A percentile compares a stretch with the other conserved stretches of the same genome.
Conservation (phyloP, 2,329 filamentous ascomycete genomes). For the Arthrinium puccinioides region DNA sequence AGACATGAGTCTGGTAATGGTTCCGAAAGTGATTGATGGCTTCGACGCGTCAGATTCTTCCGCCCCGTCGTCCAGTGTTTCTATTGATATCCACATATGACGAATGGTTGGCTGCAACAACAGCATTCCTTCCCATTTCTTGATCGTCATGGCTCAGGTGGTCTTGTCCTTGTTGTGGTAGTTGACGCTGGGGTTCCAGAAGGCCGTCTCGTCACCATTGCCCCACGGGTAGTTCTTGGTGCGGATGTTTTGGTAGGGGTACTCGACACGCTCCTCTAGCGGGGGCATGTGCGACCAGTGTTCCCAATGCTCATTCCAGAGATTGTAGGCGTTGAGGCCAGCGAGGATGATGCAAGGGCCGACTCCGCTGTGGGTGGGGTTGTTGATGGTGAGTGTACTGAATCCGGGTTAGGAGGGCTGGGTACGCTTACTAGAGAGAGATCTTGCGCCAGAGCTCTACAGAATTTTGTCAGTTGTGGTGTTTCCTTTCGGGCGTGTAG, state of each 20-base stretch:
- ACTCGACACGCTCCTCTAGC: conserved; percentile 85
- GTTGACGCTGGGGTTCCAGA: conserved; percentile 94
- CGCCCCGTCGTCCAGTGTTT: no score
- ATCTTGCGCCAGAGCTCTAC: conserved; percentile 93
- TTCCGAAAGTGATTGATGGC: no score
- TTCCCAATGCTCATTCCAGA: conserved; percentile 97
- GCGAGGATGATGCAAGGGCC: conserved; percentile 67
- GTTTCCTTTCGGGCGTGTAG: no score
- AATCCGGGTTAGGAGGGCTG: no score
- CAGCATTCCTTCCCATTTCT: no score
- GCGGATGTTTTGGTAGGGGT: conserved; percentile 96
- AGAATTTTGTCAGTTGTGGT: neutral
- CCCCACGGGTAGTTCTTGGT: conserved; percentile 94
- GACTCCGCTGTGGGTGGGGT: conserved; percentile 52
- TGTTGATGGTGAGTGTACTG: no score
- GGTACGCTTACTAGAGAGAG: conserved; percentile 75
- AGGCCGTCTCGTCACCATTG: conserved; percentile 83
- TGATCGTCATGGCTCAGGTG: conserved; percentile 27
- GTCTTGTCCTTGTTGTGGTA: conserved; percentile 90
- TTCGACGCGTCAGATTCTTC: no score
- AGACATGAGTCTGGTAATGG: no score
- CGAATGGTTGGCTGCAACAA: no score
- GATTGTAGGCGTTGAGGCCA: conserved; percentile 74
- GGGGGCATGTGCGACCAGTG: conserved; percentile 83
- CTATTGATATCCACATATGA: no score